phyloP scores from a whole-genome alignment of 371 early-diverging fungal species.

The Thermomucor indicae-seudaticae region DNA sequence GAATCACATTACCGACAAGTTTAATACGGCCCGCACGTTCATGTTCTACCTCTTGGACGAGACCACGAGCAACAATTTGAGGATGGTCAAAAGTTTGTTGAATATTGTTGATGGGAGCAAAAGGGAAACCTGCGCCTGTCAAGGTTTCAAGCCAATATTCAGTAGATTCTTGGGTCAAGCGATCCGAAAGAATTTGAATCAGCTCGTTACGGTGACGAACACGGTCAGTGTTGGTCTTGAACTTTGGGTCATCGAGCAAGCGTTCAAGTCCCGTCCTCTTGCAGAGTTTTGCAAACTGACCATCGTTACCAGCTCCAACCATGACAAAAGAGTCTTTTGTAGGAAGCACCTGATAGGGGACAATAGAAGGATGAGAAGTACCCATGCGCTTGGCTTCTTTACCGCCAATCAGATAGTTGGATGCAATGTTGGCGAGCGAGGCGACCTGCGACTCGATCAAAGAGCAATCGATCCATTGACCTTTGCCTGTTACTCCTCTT shows the following conservation, averaged over 20 bases:
- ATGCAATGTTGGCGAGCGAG: conserved; percentile 84
- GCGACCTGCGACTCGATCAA: conserved; percentile 86
- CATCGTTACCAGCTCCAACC: conserved; percentile 88
- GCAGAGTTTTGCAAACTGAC: conserved; percentile 72
- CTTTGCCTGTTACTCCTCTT: conserved; percentile 61
- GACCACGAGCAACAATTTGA: conserved; percentile 72
- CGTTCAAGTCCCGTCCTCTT: conserved; percentile 44
- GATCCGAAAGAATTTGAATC: conserved; percentile 47
- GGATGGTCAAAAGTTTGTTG: conserved; percentile 84
- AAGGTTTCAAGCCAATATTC: conserved; percentile 62
- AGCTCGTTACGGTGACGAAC: conserved; percentile 70
- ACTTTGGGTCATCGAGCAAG: conserved; percentile 48
- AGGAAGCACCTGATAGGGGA: conserved; percentile 85
- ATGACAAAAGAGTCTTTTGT: conserved; percentile 84
- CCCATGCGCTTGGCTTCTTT: conserved; percentile 82
- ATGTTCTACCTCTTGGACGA: conserved; percentile 81
- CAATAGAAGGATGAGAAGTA: conserved; percentile 86
- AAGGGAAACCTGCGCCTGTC: conserved; percentile 71
- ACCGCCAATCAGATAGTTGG: conserved; percentile 80
- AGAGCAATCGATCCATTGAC: conserved; percentile 84
- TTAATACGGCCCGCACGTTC: conserved; percentile 76
- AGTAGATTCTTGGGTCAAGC: conserved; percentile 50
- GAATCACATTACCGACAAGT: conserved; percentile 45
- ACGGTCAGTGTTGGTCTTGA: conserved; percentile 64
- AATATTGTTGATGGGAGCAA: conserved; percentile 85